Base-by-base conservation (phyloP, 179 eudicot species). In the Beta lomatogona region DNA sequence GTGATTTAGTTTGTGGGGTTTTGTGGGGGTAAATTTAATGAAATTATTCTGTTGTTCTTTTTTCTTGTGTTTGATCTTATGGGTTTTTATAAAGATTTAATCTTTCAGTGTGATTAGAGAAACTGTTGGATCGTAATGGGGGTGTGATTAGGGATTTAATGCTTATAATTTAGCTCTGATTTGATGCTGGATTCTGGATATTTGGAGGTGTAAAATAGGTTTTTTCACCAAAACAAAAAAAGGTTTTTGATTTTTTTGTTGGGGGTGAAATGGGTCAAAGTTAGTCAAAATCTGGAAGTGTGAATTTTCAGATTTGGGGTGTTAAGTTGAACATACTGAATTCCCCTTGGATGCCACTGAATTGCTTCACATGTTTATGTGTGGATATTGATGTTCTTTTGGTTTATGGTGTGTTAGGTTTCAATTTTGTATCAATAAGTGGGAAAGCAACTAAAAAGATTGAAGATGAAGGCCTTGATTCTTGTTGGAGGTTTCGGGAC, bases 401-500 rank as follows among this genome's bases (percentile, higher is more conserved):
- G 69, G 74, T 53, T 21, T 4, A 28, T 65, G 76, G 14, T 75
- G 41, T 31, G 68, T 80, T 68, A 80, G 50, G 41, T 73, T 77
- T 65, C 18, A 9, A 60, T 71, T 36, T 14, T 14, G 63, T 28
- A 46, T 71, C 19, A 58, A 13, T 65, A 81, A 81, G 55, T 41
- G 82, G 48, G 16, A 44, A 13, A 55, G 58, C 77, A 69, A 61
- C 63, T 58, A 77, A 46, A 36, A 60, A 80, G 79, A 85, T 81
- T 59, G 72, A 90, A 82, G 79, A 94, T 94, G 98, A 94, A 94
- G 94, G 97, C 98, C 28, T 88, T 94, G 68, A 93, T 93, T 91
- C 98, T 94, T 75, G 98, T 93, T 82, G 98, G 98, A 83, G 98
- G 98, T 9, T 92, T 91, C 61, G 97, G 98, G 22, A 94, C 97